Evolutionary conservation across 352 stramenopile genomes (phyloP), one percentile per base, ranked within the genome.

Genomic region (Pseudoperonospora humuli): DNA sequence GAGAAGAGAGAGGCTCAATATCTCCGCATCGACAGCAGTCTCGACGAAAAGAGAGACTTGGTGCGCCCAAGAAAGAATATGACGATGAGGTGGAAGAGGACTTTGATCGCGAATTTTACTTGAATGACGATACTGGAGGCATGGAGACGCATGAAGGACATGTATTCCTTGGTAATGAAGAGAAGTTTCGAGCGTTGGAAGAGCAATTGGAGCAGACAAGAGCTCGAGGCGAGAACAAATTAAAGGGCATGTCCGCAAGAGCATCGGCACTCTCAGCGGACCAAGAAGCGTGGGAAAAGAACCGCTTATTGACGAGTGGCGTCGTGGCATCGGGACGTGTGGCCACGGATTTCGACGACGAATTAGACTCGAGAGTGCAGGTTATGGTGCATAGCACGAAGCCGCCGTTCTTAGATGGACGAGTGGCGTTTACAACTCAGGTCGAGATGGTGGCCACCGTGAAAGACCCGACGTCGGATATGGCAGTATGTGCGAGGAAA

Each of bases 231-330:
- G 83, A 97, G 24, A 86, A 69, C 15, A 97, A 97, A 50, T 42
- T 95, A 13, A 70, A 76, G 10, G 80, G 87, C 27, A 95, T 96
- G 58, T 95, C 88, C 14, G 88, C 93, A 4, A 76, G 84, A 45
- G 81, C 86, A 24, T 97, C 83, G 33, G 93, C 93, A 11, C 61
- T 99, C 10, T 86, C 97, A 41, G 85, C 84, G 21, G 96, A 99
- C 73, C 96, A 99, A 72, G 90, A 98, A 40, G 95, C 93, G 20
- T 99, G 96, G 96, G 96, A 99, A 69, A 96, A 93, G 42, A 98
- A 98, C 64, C 75, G 95, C 11, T 53, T 99, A 21, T 62, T 98
- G 15, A 97, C 88, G 13, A 96, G 76, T 51, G 96, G 96, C 15
- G 95, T 98, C 13, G 81, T 97, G 21, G 78, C 81, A 7, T 70